These are phyloP conservation scores for Solanum sejunctum DNA, from an alignment of 257 asterid species.

Conservation along the genomic window DNA sequence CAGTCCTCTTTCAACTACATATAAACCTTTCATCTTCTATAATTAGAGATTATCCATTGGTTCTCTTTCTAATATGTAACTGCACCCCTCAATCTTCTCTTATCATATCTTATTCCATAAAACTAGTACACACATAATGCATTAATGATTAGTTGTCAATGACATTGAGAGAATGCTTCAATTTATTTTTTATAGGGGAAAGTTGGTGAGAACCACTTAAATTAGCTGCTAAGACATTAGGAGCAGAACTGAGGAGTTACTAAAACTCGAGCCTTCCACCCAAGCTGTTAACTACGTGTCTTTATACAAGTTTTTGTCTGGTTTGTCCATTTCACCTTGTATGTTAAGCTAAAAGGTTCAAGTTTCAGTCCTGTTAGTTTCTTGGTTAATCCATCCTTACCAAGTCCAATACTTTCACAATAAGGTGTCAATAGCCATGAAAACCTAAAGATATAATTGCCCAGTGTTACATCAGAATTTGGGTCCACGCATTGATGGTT, in stretches of 20 bases:
- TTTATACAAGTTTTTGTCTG: not conserved
- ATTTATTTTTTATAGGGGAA: not conserved
- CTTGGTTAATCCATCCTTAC: not conserved
- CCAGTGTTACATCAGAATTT: not conserved
- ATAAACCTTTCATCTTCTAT: not conserved
- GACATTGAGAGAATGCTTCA: not conserved
- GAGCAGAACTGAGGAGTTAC: not conserved
- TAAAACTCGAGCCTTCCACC: not conserved
- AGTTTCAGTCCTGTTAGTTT: not conserved
- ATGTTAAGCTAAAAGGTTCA: not conserved
- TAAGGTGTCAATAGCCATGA: not conserved
- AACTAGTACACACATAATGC: not conserved
- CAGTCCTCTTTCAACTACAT: not conserved
- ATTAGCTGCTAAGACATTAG: not conserved
- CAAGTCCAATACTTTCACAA: not conserved
- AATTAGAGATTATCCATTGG: not conserved
- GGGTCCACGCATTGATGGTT: not conserved
- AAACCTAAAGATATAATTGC: not conserved
- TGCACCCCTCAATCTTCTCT: not conserved
- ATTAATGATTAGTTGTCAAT: not conserved
- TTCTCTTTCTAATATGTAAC: not conserved
- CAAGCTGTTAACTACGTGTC: not conserved
- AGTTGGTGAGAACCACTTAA: not conserved
- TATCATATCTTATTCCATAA: not conserved
- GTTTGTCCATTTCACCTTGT: not conserved